phyloP scores from a whole-genome alignment of 176 grass and related monocot genomes.

The Lolium perenne region DNA sequence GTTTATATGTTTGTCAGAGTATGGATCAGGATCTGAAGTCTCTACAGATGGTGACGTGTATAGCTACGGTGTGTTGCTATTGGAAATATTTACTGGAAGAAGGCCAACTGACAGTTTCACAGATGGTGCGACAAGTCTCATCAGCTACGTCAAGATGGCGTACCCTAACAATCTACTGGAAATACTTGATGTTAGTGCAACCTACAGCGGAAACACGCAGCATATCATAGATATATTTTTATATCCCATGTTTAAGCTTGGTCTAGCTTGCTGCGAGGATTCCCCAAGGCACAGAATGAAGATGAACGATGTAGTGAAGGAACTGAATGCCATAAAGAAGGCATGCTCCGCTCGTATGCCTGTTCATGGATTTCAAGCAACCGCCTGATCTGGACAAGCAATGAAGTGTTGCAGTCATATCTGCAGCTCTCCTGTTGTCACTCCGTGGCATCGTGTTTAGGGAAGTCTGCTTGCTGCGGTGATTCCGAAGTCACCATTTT shows the following conservation, averaged over 20 bases:
- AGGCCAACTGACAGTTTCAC: slow-evolving; percentile 38
- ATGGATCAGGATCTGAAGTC: slow-evolving; percentile 44
- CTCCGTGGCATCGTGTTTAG: neutral
- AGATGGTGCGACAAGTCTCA: slow-evolving; percentile 18
- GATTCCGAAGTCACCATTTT: neutral
- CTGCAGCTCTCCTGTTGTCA: neutral
- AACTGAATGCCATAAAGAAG: slow-evolving; percentile 39
- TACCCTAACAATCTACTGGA: slow-evolving; percentile 37
- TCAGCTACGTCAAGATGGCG: slow-evolving; percentile 38
- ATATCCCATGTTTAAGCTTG: slow-evolving; percentile 25
- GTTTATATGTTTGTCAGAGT: slow-evolving; percentile 39
- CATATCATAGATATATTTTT: slow-evolving; percentile 25
- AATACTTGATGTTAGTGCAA: slow-evolving; percentile 44
- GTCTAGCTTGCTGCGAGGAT: slow-evolving; percentile 13
- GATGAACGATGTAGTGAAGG: slow-evolving; percentile 8
- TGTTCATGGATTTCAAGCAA: neutral
- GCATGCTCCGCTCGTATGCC: neutral
- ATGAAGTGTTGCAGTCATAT: neutral
- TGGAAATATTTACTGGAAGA: slow-evolving; percentile 60
- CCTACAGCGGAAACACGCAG: slow-evolving; percentile 7
- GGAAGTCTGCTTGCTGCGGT: neutral
- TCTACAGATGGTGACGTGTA: slow-evolving; percentile 50
- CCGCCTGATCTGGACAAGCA: neutral
- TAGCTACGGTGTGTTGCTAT: slow-evolving; percentile 50
- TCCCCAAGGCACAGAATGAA: slow-evolving; percentile 36